Percentiles rank a stretch among this genome's conserved stretches.
phyloP scores from a whole-genome alignment of 148 eudicot species.

The Amaranthus palmeri region DNA sequence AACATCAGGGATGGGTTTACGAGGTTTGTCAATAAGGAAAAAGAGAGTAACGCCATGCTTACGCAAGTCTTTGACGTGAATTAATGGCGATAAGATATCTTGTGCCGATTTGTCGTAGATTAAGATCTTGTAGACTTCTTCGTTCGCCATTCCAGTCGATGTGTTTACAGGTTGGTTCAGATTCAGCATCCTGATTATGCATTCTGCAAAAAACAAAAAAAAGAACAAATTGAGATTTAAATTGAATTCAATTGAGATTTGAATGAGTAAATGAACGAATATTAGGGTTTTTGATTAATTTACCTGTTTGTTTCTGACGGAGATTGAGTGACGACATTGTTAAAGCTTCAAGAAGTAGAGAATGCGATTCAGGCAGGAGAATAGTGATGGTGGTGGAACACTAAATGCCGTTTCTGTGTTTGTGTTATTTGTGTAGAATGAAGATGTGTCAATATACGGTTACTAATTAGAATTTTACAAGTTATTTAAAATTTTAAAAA shows the following conservation, averaged over 20 bases:
- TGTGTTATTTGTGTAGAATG: no score
- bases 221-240: conserved; percentile 5
- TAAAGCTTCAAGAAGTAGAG: no score
- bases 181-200: conserved; percentile 83
- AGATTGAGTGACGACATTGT: conserved; percentile 62
- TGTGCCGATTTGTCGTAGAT: conserved; percentile 85
- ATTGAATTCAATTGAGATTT: background rate
- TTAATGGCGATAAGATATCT: conserved; percentile 82
- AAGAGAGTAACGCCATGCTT: conserved; percentile 91
- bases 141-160: conserved; percentile 63
- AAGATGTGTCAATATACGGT: no score
- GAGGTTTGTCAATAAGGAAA: conserved; percentile 81
- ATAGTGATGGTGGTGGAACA: no score
- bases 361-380: no score
- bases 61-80: conserved; percentile 88
- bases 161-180: conserved; percentile 78
- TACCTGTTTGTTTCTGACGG: conserved; percentile 85
- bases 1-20: conserved; percentile 81
- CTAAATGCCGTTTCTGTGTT: no score
- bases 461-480: no score
- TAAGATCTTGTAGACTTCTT: conserved; percentile 90
- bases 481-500: no score
- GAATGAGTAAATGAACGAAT: background rate
- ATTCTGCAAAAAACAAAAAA: conserved; percentile 43
- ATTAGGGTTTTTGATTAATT: conserved; percentile 11